Evolutionary conservation across 352 stramenopile species (phyloP).

Genomic region (Phytophthora hibernalis): DNA sequence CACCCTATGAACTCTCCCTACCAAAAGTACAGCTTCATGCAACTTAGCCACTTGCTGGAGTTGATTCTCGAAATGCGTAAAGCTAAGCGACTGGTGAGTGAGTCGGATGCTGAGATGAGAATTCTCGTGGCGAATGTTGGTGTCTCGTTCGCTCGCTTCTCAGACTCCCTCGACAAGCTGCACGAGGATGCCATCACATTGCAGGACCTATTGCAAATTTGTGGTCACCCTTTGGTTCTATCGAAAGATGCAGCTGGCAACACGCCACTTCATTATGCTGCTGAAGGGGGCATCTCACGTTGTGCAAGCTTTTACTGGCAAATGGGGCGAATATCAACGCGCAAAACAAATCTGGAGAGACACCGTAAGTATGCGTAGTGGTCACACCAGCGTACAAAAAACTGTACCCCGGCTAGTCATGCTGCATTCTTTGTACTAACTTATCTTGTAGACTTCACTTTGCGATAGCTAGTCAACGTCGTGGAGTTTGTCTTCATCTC

Average conservation of each 20-base stretch:
- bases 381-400: neutral
- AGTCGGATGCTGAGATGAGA: conserved; percentile 63
- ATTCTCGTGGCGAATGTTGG: conserved; percentile 61
- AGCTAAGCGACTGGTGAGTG: conserved; percentile 62
- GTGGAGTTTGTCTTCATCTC: conserved; percentile 71
- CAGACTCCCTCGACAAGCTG: conserved; percentile 69
- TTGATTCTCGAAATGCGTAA: conserved; percentile 58
- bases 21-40: conserved; percentile 68
- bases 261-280: conserved; percentile 79
- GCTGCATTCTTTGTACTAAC: neutral
- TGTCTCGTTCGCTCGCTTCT: conserved; percentile 69
- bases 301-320: conserved; percentile 69
- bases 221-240: conserved; percentile 72
- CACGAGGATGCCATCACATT: conserved; percentile 60
- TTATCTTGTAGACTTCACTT: conserved; percentile 68
- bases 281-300: conserved; percentile 75
- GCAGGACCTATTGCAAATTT: conserved; percentile 73
- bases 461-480: conserved; percentile 78
- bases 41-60: conserved; percentile 57
- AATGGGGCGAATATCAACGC: conserved; percentile 79
- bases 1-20: conserved; percentile 70
- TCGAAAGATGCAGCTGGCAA: conserved; percentile 71
- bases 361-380: conserved; percentile 47
- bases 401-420: neutral
- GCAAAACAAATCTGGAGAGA: conserved; percentile 82